phyloP scores from a whole-genome alignment of 768 basidiomycete genomes.

The Rickenella mellea region DNA sequence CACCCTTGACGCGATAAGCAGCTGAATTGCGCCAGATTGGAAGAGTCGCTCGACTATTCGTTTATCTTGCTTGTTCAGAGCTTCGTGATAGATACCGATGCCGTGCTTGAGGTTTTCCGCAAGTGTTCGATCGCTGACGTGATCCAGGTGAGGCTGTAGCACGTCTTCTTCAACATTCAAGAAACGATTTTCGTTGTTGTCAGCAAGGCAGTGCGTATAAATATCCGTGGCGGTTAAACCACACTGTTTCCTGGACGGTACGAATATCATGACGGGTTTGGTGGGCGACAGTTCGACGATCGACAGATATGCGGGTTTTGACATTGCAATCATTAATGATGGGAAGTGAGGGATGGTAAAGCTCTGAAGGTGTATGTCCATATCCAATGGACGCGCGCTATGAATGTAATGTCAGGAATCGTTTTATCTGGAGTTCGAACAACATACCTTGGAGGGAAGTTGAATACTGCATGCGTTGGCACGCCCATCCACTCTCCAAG shows the following conservation, averaged over 20 bases:
- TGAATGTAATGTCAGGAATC: conserved; percentile 4
- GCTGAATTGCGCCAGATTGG: conserved; percentile 89
- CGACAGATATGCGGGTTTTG: conserved; percentile 92
- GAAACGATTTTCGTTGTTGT: conserved; percentile 78
- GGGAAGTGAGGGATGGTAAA: conserved; percentile 98
- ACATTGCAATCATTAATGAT: conserved; percentile 97
- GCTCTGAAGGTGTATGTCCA: conserved; percentile 95
- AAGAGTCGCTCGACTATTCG: conserved; percentile 88
- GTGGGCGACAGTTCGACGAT: conserved; percentile 79
- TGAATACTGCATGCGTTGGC: conserved; percentile 90
- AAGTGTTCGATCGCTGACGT: conserved; percentile 65
- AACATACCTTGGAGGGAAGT: conserved; percentile 82
- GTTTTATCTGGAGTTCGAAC: neutral
- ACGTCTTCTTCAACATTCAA: conserved; percentile 80
- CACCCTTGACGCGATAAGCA: conserved; percentile 90
- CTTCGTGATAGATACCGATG: conserved; percentile 93
- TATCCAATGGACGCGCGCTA: conserved; percentile 90
- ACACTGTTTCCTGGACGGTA: conserved; percentile 88
- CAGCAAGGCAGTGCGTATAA: conserved; percentile 78
- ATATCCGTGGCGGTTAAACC: conserved; percentile 90
- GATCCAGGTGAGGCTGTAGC: conserved; percentile 81
- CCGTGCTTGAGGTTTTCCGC: conserved; percentile 81
- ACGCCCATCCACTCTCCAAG: conserved; percentile 98
- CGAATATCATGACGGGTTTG: conserved; percentile 87
- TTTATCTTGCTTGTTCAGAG: conserved; percentile 85